Evolutionary conservation across 2,329 filamentous ascomycete species (phyloP), one percentile per base, ranked within the genome.

Genomic region (Aureobasidium lini): DNA sequence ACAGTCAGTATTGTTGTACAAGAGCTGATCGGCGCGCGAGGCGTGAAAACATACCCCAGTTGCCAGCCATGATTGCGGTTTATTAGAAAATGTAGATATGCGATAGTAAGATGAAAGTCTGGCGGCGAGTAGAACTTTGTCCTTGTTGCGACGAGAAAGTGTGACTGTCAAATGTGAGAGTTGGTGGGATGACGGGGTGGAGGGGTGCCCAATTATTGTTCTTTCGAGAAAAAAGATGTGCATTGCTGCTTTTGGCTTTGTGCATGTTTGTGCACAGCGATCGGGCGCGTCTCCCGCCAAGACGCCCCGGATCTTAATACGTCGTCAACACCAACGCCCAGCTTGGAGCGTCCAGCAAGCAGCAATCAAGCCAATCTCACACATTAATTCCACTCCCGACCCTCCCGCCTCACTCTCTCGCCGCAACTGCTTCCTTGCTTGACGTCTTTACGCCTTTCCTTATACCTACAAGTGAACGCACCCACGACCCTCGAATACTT

Each of bases 381-480:
- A 39, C 53, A 23, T 31, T 42, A 50, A 59, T 59, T 13, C 13
- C 32, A 43, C 52, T 28, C 40, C 32, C 40, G 40, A 46, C 18
- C 42, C 15, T 46, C 16, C 40, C 50, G 13, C 47, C 31, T 42
- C 47, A 39, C 40, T 42, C 46, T 40, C 54, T 32, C 54, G 16
- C 54, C 23, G 42, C 54, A 32, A 32, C 42, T 39, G 16, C 23
- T 29, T 29, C 47, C 28, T 42, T 57, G 40, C 46, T 39, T 58
- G 59, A 69, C 66, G 68, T 65, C 64, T 63, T 68, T 56, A 71
- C 68, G 69, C 70, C 61, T 65, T 61, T 61, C 66, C 64, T 70
- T 67, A 64, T 62, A 64, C 70, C 57, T 60, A 50, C 39, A 46
- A 62, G 56, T 46, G 39, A 48, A 47, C 42, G 47, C 23, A 28